Evolutionary conservation across 139 green algal genomes (phyloP).

Genomic region (Micractinium sp.): DNA sequence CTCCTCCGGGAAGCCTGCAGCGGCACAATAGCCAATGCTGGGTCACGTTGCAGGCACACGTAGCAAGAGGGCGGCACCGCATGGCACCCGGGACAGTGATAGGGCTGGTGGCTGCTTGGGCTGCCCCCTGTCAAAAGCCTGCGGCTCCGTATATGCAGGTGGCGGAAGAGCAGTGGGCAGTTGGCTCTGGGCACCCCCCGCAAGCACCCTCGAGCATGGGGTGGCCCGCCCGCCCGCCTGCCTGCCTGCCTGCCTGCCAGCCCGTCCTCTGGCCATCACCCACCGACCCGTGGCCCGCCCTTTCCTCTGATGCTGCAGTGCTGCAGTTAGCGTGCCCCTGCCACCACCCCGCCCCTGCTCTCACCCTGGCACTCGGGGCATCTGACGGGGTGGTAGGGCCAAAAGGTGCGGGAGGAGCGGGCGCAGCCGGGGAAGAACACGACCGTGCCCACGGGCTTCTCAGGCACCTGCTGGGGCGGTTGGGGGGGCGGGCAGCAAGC

Average conservation of each 20-base stretch:
- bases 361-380: constrained; percentile 18
- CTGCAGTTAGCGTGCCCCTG: too few relatives aligned
- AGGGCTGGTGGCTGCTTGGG: too few relatives aligned
- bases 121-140: too few relatives aligned
- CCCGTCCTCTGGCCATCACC: background rate
- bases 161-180: background rate
- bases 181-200: background rate
- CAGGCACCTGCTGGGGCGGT: background rate
- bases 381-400: background rate
- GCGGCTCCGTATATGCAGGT: background rate
- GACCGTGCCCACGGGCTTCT: background rate
- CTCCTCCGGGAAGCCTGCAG: constrained; percentile 12
- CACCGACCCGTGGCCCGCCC: background rate
- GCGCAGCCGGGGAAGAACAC: background rate
- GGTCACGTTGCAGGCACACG: background rate
- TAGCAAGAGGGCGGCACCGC: background rate
- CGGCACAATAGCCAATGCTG: background rate
- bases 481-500: background rate
- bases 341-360: background rate
- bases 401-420: background rate
- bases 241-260: background rate
- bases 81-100: background rate
- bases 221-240: background rate
- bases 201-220: background rate
- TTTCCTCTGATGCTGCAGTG: background rate